Percentiles rank a stretch among this genome's conserved stretches.
Evolutionary conservation across 177 flowering plant species (phyloP).

Genomic region (Telopea speciosissima): DNA sequence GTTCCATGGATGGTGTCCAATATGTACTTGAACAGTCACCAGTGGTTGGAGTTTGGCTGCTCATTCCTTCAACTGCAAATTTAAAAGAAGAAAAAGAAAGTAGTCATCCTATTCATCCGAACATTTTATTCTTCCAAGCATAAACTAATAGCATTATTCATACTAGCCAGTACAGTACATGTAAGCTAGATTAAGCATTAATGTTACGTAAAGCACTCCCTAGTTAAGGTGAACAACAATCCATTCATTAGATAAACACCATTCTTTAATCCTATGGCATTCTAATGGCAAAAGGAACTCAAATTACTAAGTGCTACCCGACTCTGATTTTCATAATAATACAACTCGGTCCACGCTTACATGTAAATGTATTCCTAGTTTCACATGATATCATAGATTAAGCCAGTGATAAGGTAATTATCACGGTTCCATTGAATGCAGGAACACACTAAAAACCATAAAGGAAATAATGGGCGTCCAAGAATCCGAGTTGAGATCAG

Average conservation of each 20-base stretch:
- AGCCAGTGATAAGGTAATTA: neutral
- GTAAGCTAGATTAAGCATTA: too few species aligned
- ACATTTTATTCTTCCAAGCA: slow-evolving; percentile 36
- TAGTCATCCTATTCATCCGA: neutral
- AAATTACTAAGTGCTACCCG: neutral
- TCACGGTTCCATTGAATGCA: neutral
- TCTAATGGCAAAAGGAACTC: too few species aligned
- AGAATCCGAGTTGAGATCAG: neutral
- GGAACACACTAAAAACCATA: neutral
- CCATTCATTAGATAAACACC: too few species aligned
- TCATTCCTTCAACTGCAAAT: slow-evolving; percentile 7
- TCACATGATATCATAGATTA: neutral
- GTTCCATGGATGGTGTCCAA: slow-evolving; percentile 16
- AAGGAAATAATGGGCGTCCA: neutral
- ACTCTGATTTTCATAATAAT: neutral
- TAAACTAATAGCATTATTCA: slow-evolving; percentile 19
- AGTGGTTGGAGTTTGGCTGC: neutral
- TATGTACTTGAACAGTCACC: slow-evolving; percentile 12
- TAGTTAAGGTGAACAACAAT: too few species aligned
- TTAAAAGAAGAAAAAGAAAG: neutral
- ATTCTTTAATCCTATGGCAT: too few species aligned
- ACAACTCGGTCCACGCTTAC: neutral
- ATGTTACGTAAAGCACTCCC: too few species aligned
- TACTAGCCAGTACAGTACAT: too few species aligned
- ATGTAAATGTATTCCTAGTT: neutral